Evolutionary conservation across 1,139 yeast species (phyloP).

Genomic region (Wickerhamiella pararugosa): DNA sequence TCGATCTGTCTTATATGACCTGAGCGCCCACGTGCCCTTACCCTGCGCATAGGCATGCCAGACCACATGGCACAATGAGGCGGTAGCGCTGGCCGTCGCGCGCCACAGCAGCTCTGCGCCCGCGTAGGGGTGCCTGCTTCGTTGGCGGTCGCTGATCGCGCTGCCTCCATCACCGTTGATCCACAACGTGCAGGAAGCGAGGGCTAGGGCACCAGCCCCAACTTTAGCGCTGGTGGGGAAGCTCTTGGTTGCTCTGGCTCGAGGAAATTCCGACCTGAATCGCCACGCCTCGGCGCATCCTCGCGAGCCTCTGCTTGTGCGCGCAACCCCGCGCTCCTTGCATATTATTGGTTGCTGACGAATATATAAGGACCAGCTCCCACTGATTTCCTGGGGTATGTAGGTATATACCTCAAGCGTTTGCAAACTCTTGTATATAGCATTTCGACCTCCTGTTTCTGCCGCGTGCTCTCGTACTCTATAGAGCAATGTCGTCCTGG

Average conservation of each 20-base stretch:
- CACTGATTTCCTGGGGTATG: no score
- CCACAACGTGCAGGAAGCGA: no score
- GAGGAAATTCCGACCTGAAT: no score
- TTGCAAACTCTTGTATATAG: background rate
- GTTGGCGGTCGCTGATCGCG: background rate
- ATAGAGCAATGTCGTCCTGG: slow-evolving; percentile 16
- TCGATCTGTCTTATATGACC: background rate
- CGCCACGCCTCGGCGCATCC: no score
- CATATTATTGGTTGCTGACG: no score
- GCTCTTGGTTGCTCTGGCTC: no score
- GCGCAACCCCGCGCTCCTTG: no score
- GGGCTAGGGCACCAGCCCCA: no score
- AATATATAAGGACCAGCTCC: no score
- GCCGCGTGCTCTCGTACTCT: slow-evolving; percentile 15
- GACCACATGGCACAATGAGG: background rate
- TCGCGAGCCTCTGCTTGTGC: no score
- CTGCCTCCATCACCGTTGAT: no score
- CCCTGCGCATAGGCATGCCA: background rate
- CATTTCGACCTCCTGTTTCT: slow-evolving; percentile 16
- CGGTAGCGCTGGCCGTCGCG: background rate
- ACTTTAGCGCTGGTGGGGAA: no score
- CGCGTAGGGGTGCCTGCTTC: background rate
- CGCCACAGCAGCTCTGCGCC: background rate
- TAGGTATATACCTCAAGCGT: background rate
- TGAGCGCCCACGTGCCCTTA: background rate